Conservation (phyloP, 495 filamentous ascomycete genomes). For the Lasiosphaeria miniovina region DNA sequence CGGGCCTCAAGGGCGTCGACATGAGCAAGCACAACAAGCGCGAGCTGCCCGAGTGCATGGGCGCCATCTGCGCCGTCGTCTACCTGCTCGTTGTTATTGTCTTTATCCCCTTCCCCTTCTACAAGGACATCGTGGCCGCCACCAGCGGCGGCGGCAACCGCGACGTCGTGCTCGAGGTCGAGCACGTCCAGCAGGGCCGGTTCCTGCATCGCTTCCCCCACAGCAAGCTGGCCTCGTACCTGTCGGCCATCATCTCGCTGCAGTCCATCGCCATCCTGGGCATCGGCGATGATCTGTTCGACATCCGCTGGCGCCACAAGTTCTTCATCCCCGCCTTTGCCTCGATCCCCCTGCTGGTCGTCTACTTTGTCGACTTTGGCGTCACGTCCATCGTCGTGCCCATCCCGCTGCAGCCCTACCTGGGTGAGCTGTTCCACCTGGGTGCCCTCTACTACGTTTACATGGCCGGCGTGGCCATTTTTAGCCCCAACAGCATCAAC, state of each 20-base stretch:
- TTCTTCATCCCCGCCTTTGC: conserved; percentile 94
- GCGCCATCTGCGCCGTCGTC: conserved; percentile 88
- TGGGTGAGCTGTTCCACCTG: conserved; percentile 79
- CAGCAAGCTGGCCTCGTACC: conserved; percentile 92
- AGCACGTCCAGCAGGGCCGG: conserved; percentile 71
- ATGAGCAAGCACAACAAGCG: conserved; percentile 70
- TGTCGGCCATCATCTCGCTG: conserved; percentile 88
- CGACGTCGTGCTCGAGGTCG: conserved; percentile 67
- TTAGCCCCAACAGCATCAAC: conserved; percentile 98
- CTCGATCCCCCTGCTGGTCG: conserved; percentile 87
- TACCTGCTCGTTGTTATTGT: conserved; percentile 83
- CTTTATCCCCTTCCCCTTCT: conserved; percentile 96
- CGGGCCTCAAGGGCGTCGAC: conserved; percentile 88
- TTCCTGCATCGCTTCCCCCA: conserved; percentile 90
- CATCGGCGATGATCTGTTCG: conserved; percentile 93
- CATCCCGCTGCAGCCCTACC: conserved; percentile 73
- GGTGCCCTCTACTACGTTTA: conserved; percentile 92
- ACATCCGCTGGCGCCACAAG: conserved; percentile 98
- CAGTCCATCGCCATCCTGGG: conserved; percentile 87
- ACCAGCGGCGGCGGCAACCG: conserved; percentile 92
- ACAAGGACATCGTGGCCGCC: conserved; percentile 94
- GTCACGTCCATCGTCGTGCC: conserved; percentile 94
- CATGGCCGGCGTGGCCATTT: conserved; percentile 93
- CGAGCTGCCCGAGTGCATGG: conserved; percentile 93
- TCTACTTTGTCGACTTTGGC: conserved; percentile 98